Percentiles rank a stretch among this genome's conserved stretches.
phyloP scores from a whole-genome alignment of 23 red algal genomes.

The Gracilaria gracilis region DNA sequence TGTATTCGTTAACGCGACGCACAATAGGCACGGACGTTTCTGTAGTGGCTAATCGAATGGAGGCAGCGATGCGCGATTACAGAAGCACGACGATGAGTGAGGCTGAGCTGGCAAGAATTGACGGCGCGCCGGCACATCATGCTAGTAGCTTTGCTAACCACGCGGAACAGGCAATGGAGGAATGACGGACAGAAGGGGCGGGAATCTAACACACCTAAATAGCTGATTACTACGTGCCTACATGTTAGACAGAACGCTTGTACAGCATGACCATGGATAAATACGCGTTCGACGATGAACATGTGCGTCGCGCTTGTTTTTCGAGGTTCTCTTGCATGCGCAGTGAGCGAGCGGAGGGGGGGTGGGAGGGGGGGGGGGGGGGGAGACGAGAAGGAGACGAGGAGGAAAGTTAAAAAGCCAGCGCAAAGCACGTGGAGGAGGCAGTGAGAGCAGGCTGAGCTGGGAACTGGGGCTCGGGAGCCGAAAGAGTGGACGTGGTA shows the following conservation, averaged over 20 bases:
- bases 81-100: constrained; percentile 72
- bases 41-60: constrained; percentile 32
- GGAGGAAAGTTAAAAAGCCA: too few relatives aligned
- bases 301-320: neutral
- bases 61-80: constrained; percentile 62
- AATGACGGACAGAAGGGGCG: neutral
- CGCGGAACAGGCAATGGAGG: constrained; percentile 61
- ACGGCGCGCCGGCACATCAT: constrained; percentile 51
- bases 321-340: neutral
- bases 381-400: too few relatives aligned
- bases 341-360: too few relatives aligned
- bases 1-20: constrained; percentile 31
- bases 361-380: neutral
- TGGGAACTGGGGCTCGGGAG: too few relatives aligned
- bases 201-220: constrained; percentile 43
- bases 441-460: too few relatives aligned
- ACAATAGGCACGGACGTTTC: constrained; percentile 62
- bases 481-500: neutral
- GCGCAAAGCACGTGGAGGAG: too few relatives aligned
- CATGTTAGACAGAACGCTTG: constrained; percentile 23
- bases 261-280: constrained; percentile 1
- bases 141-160: constrained; percentile 69
- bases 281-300: neutral
- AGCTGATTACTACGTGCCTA: constrained; percentile 29
- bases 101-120: constrained; percentile 74